Base-by-base conservation (phyloP, 176 grass and related monocot genomes). In the Otatea glauca region DNA sequence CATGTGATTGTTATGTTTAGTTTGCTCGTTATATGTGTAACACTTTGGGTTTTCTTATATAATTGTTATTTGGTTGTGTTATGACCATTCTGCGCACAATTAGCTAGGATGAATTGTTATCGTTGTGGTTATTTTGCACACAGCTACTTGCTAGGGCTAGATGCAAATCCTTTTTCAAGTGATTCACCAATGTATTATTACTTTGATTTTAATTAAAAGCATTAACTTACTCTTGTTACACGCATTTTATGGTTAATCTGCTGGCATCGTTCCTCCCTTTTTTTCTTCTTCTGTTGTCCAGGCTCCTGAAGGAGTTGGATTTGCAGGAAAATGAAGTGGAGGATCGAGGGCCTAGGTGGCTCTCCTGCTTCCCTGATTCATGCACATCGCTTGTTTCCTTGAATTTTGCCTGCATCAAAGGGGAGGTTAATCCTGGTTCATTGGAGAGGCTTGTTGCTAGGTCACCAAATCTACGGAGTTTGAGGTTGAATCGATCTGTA, bases 241-340 rank as follows among this genome's bases (percentile, higher is more conserved):
- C 23, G 4, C 51, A 74, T 74, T 66, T 60, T 11, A 29, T 90
- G 21, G 66, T 77, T 72, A 61, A 72, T 37, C 39, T 24, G 7
- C 35, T 87, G 15, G 74, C 72, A 34, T 35, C 6, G 49, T 64
- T 81, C 10, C 43, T 71, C 86, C 16, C 29, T 34, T 16, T 54
- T 76, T 21, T 24, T 81, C 21, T 54, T 0, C 11, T 11, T 45
- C 49, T 87, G 18, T 23, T 88, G 32, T 63, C 35, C 78, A 97
- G 94, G 79, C 51, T 76, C 51, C 85, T 97, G 61, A 90, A 81
- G 78, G 92, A 97, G 77, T 74, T 97, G 73, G 94, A 97, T 90
- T 91, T 97, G 83, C 94, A 97, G 83, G 94, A 97, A 92, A 97
- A 94, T 90, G 92, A 97, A 24, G 80, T 97, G 83, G 92, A 94